Percentiles rank a stretch among this genome's conserved stretches.
These are phyloP conservation scores for Globisporangium megalacanthum DNA, from an alignment of 352 stramenopile species.

Conservation along the genomic window DNA sequence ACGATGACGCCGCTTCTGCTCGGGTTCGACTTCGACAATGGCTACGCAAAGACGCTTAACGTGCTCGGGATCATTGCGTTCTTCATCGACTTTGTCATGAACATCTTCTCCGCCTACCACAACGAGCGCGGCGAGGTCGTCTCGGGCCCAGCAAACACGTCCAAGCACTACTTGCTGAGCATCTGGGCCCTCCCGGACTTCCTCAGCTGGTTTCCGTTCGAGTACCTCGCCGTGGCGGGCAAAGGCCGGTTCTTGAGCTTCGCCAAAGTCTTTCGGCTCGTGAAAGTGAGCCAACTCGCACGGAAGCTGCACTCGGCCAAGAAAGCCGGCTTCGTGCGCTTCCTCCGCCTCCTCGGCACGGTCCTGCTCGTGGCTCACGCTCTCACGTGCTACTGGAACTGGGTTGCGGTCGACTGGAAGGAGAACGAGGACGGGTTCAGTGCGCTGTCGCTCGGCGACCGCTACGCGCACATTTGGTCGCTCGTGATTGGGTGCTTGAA, in stretches of 20 bases:
- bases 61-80: conserved; percentile 36
- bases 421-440: conserved; percentile 23
- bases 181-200: conserved; percentile 55
- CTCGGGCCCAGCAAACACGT: conserved; percentile 32
- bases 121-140: conserved; percentile 46
- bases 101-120: conserved; percentile 50
- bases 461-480: conserved; percentile 51
- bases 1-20: conserved; percentile 46
- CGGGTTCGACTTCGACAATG: conserved; percentile 33
- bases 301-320: conserved; percentile 51
- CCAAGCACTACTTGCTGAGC: conserved; percentile 45
- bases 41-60: conserved; percentile 26
- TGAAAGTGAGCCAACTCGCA: conserved; percentile 59
- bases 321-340: conserved; percentile 58
- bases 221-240: conserved; percentile 25
- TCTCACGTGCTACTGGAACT: conserved; percentile 63
- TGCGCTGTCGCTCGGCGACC: conserved; percentile 16
- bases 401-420: conserved; percentile 40
- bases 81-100: conserved; percentile 46
- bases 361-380: conserved; percentile 52
- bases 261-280: conserved; percentile 59
- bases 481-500: conserved; percentile 59
- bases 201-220: conserved; percentile 67
- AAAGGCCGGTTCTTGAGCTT: conserved; percentile 52
- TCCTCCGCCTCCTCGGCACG: conserved; percentile 41